Base-by-base conservation (phyloP, 2,329 filamentous ascomycete genomes). In the Colletotrichum horii region DNA sequence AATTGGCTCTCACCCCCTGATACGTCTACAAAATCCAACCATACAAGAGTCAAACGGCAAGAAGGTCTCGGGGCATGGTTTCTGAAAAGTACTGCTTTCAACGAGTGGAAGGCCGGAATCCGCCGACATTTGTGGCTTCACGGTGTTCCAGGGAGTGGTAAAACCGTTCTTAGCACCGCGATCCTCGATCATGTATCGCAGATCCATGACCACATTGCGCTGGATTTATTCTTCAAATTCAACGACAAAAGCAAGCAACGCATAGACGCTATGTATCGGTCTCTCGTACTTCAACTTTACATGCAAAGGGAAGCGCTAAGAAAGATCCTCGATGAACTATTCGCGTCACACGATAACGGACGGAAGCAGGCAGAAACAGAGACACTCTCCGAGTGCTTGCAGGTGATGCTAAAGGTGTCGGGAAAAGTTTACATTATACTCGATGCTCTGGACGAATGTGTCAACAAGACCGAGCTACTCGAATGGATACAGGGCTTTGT, bases 161-260 rank as follows among this genome's bases (percentile, higher is more conserved):
- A 81, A 69, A 80, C 79, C 0, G 67, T 80, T 0, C 70, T 80
- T 0, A 77, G 67, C 32, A 58, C 76, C 0, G 77, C 30, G 0
- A 62, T 81, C 2, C 14, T 80, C 0, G 78, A 80, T n/a, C 0
- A 79, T 38, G 64, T 80, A 2, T 14, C 2, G 3, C 28, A 48
- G 22, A 30, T 2, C 0, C 9, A 34, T 6, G 73, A 60, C 4
- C 34, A 24, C 1, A n/a, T 48, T 7, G 43, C 68, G 4, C 67
- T 80, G 16, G 19, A 4, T 3, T 78, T 79, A 28, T 80, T 76
- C 66, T 81, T 80, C 34, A 77, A 80, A 52, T 80, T 80, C 34
- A 78, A 28, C 24, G 77, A 81, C 5, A 24, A 4, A 0, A 66
- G 4, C 4, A 81, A 81, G 32, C 76, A 81, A 48, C 76, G 9